Base-by-base conservation (phyloP, 495 filamentous ascomycete species). In the Clavariopsis aquatica region DNA sequence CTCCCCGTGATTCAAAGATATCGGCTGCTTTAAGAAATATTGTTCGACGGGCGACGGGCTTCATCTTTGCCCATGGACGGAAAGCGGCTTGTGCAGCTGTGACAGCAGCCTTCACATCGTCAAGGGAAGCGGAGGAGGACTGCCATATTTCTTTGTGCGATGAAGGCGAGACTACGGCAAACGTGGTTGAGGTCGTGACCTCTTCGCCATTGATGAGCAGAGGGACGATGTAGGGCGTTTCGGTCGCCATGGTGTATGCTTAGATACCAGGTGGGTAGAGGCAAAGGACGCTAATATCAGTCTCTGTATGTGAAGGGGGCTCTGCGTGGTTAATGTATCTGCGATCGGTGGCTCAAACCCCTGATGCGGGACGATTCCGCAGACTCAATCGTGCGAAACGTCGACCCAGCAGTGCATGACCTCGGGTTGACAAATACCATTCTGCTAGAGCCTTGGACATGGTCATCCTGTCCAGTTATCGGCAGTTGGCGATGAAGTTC, bases 201-300 rank as follows among this genome's bases (percentile, higher is more conserved):
- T 89, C 86, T 72, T 88, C 79, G 75, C 87, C 87, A 65, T 87
- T 84, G 77, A 93, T 89, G 57, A 87, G 80, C 68, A 94, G 86
- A 41, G 91, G 91, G 22, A 89, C 80, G 43, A 73, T 72, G 62
- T 71, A 72, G 36, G 47, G 62, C 49, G 52, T n/a, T 20, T 62
- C 34, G 59, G 20, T 34, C 19, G 52, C 52, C 52, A 56, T 56
- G 47, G 2, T 24, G 38, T 43, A 43, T 9, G 13, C 38, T 17
- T 43, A 43, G n/a, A 43, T 7, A 43, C 3, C 9, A 43, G 38
- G 5, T 7, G 2, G 38, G 2, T 2, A 9, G 38, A 10, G 3
- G 38, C 9, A 43, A 9, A 43, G 38, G 31, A 34, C 5, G 12
- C 5, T 34, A 12, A 34, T 6, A 34, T 34, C 31, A 86, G 20